A percentile compares a stretch with the other conserved stretches of the same genome.
Evolutionary conservation across 2,329 filamentous ascomycete species (phyloP).

Genomic region (Laburnicola sp.): DNA sequence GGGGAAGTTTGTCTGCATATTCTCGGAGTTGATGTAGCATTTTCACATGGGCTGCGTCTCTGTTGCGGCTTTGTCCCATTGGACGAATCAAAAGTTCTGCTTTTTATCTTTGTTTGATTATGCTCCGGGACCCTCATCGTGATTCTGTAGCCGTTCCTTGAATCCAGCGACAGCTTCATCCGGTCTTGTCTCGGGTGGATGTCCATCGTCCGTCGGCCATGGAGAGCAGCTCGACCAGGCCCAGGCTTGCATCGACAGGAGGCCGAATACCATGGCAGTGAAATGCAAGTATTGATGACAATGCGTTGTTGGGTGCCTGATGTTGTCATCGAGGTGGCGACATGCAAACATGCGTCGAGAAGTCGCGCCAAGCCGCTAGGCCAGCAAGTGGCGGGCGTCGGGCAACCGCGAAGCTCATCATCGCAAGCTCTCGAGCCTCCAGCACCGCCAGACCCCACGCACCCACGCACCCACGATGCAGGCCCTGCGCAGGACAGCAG

Average conservation of each 20-base stretch:
- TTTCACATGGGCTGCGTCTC: conserved; percentile 6
- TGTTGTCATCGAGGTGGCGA: neutral
- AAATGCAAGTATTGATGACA: neutral
- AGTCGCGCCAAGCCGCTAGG: conserved; percentile 22
- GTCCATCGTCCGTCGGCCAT: too few species aligned
- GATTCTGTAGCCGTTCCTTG: too few species aligned
- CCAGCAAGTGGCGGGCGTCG: neutral
- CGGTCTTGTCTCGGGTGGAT: too few species aligned
- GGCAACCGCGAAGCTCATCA: conserved; percentile 34
- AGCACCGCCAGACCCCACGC: conserved; percentile 27
- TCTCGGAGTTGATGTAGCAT: conserved; percentile 6
- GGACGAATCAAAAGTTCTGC: conserved; percentile 8
- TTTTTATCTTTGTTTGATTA: neutral
- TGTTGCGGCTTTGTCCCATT: neutral
- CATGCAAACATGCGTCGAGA: neutral
- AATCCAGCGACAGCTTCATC: too few species aligned
- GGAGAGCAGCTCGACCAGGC: too few species aligned
- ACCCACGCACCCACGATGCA: conserved; percentile 44
- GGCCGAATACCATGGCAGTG: too few species aligned
- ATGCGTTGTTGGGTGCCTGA: neutral
- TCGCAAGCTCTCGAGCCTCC: conserved; percentile 23
- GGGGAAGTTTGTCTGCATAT: conserved; percentile 22
- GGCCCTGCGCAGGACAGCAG: conserved; percentile 50
- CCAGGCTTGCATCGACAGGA: too few species aligned
- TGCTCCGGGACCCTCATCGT: too few species aligned